Percentiles rank a stretch among this genome's conserved stretches.
phyloP scores from a whole-genome alignment of 345 rosid genomes.

The Bretschneidera sinensis region DNA sequence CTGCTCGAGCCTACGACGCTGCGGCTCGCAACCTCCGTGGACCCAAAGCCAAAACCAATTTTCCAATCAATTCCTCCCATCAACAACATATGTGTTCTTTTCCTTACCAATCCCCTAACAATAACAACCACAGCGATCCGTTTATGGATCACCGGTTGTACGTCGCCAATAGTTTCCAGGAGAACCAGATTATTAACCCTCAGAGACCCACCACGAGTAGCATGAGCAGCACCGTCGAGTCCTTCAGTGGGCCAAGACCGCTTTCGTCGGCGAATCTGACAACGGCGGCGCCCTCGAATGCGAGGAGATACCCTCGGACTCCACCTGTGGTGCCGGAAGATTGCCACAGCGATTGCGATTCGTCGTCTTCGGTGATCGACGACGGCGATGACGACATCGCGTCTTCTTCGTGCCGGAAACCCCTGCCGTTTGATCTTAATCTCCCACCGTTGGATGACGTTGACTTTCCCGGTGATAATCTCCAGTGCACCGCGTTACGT shows the following conservation, averaged over 20 bases:
- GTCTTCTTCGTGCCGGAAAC: slow-evolving; percentile 39
- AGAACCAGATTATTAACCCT: slow-evolving; percentile 31
- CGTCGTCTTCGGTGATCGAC: slow-evolving; percentile 83
- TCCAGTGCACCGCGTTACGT: slow-evolving; percentile 76
- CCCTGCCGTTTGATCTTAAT: slow-evolving; percentile 81
- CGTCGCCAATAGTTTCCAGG: slow-evolving; percentile 30
- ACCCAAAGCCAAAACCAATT: slow-evolving; percentile 84
- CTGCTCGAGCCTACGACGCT: slow-evolving; percentile 84
- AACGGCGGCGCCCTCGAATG: not conserved
- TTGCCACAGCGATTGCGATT: slow-evolving; percentile 91
- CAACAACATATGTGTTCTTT: slow-evolving; percentile 10
- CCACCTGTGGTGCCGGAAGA: slow-evolving; percentile 73
- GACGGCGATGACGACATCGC: slow-evolving; percentile 47
- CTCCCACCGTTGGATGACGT: slow-evolving; percentile 73
- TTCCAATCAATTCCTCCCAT: slow-evolving; percentile 30
- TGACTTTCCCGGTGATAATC: slow-evolving; percentile 58
- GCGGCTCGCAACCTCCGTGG: slow-evolving; percentile 86
- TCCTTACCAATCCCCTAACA: slow-evolving; percentile 16
- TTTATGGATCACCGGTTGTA: slow-evolving; percentile 46
- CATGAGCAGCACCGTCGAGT: slow-evolving; percentile 95
- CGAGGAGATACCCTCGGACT: slow-evolving; percentile 47
- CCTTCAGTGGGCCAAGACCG: slow-evolving; percentile 81
- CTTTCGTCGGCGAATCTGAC: not conserved
- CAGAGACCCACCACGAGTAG: slow-evolving; percentile 78
- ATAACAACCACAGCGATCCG: slow-evolving; percentile 26